Base-by-base conservation (phyloP, 306 rosid species). In the Casuarina glauca region DNA sequence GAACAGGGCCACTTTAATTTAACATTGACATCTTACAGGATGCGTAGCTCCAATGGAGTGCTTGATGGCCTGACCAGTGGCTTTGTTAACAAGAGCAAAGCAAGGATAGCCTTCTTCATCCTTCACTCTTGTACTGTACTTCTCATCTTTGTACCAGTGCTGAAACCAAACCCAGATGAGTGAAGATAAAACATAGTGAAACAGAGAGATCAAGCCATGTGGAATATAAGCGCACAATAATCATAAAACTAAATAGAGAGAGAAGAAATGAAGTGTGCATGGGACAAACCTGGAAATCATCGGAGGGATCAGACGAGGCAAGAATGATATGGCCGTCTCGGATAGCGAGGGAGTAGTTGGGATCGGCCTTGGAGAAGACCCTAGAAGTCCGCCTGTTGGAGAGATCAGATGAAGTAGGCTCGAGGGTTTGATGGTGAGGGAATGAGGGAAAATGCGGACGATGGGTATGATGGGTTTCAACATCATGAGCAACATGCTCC, bases 71-170 rank as follows among this genome's bases (percentile, higher is more conserved):
- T 80, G 90, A 69, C 94, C 90, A 39, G 97, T 89, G 74, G 84
- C 93, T 78, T 88, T 87, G 89, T 93, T 93, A 63, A 91, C 85
- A 73, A 93, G 83, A 80, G 98, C 79, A 81, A 93, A 93, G 67
- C 91, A 83, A 26, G 97, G 98, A 72, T 26, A 85, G 3, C 98
- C 91, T 61, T 88, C 98, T 81, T 66, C 72, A 72, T 93, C 98
- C 88, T 93, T 93, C 78, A 91, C 94, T 72, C 82, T 84, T 2
- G 98, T 93, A 74, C 97, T 89, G 89, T 80, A 93, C 86, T 85
- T 89, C 87, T 88, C 94, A 84, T 93, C 97, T 84, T 88, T 93
- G 81, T 82, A 93, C 98, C 98, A 93, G 80, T 83, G 97, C 96
- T 93, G 82, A 89, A 69, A 78, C 39, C 67, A 2, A 69, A 75